phyloP scores from a whole-genome alignment of 2,329 filamentous ascomycete genomes.

The Colletotrichum chrysophilum region DNA sequence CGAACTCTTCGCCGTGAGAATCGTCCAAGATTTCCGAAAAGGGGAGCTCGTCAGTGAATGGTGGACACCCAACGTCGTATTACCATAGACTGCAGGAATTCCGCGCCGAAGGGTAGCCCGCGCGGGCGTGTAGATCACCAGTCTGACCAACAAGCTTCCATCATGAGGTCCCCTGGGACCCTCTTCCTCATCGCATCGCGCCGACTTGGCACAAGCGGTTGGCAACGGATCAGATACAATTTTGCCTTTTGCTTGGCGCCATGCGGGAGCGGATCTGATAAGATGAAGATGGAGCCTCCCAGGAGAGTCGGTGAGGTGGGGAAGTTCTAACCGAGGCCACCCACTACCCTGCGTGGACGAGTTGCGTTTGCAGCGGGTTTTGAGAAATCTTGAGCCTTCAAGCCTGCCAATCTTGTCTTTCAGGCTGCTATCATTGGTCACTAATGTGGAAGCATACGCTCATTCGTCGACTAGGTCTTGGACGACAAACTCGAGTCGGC shows the following conservation, averaged over 20 bases:
- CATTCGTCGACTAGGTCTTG: neutral
- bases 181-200: neutral
- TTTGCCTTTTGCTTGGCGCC: neutral
- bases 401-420: neutral
- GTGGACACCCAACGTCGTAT: neutral
- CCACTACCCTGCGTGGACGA: neutral
- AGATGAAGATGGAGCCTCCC: neutral
- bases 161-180: neutral
- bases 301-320: neutral
- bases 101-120: neutral
- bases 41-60: neutral
- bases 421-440: neutral
- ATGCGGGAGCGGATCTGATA: conserved; percentile 14
- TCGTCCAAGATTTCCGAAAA: neutral
- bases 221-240: conserved; percentile 14
- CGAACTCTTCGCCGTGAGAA: neutral
- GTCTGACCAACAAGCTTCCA: neutral
- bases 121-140: neutral
- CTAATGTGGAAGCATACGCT: neutral
- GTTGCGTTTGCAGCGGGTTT: neutral
- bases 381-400: neutral
- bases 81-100: neutral
- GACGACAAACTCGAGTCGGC: neutral
- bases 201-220: neutral
- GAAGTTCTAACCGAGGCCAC: neutral